Conservation (phyloP, 108 stramenopile species). For the Conticribra weissflogii region DNA sequence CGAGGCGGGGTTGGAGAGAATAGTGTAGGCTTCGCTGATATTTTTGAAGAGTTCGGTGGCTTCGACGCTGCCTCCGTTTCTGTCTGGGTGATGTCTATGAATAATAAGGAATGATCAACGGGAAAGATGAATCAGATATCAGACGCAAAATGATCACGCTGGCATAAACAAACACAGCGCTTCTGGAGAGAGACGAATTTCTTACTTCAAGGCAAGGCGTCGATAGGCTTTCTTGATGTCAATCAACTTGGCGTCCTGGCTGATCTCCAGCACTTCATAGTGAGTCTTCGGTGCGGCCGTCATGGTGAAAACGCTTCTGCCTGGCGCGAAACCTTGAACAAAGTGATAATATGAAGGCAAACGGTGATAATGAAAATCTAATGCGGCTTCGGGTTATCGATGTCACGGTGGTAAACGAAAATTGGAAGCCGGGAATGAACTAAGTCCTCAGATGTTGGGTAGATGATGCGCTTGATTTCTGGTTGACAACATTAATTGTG, state of each 20-base stretch:
- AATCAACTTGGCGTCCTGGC: slow-evolving; percentile 63
- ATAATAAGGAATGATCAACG: not conserved
- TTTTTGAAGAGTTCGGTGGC: slow-evolving; percentile 53
- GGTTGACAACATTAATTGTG: too few relatives aligned
- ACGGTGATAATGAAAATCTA: too few relatives aligned
- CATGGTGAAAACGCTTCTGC: too few relatives aligned
- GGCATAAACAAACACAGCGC: not conserved
- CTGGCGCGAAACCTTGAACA: too few relatives aligned
- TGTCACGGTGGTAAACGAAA: too few relatives aligned
- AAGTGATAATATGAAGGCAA: too few relatives aligned
- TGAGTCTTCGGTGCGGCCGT: slow-evolving; percentile 28
- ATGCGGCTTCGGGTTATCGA: too few relatives aligned
- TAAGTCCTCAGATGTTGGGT: too few relatives aligned
- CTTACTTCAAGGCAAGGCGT: slow-evolving; percentile 52
- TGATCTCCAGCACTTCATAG: slow-evolving; percentile 82
- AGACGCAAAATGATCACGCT: not conserved
- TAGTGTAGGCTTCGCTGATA: slow-evolving; percentile 61
- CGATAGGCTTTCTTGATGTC: slow-evolving; percentile 90
- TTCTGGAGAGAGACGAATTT: too few relatives aligned
- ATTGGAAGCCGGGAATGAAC: too few relatives aligned
- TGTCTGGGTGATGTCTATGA: slow-evolving; percentile 52
- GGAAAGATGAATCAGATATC: not conserved
- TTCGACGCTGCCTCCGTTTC: slow-evolving; percentile 42
- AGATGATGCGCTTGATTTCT: too few relatives aligned
- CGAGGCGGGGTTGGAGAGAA: slow-evolving; percentile 49